Conservation (phyloP, 768 basidiomycete genomes). For the Saitozyma sp. region DNA sequence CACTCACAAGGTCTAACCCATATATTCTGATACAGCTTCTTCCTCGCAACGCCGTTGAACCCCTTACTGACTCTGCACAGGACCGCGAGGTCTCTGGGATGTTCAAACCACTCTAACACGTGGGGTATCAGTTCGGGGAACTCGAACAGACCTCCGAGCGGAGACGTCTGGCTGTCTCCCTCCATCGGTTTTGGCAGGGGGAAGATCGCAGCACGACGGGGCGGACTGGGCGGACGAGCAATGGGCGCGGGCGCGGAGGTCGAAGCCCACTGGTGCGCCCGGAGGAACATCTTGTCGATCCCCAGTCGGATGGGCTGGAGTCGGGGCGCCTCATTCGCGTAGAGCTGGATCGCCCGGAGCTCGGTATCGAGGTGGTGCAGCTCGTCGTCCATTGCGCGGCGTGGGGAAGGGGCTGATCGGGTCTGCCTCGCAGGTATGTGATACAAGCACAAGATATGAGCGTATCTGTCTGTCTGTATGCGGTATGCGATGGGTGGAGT, state of each 20-base stretch:
- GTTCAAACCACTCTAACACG: conserved; percentile 35
- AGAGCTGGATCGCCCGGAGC: conserved; percentile 30
- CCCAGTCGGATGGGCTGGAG: conserved; percentile 16
- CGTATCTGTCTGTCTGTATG: neutral
- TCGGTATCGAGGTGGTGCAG: conserved; percentile 24
- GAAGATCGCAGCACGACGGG: conserved; percentile 16
- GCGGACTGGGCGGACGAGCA: conserved; percentile 29
- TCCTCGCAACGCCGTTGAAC: conserved; percentile 28
- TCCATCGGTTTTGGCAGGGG: conserved; percentile 27
- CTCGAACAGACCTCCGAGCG: conserved; percentile 30
- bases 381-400: conserved; percentile 18
- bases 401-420: too few relatives aligned
- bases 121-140: conserved; percentile 38
- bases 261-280: conserved; percentile 29
- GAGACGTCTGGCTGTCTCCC: conserved; percentile 14
- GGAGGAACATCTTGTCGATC: conserved; percentile 39
- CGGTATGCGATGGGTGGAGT: conserved; percentile 9
- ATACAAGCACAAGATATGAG: neutral
- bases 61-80: conserved; percentile 28
- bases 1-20: conserved; percentile 44
- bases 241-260: conserved; percentile 10
- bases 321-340: conserved; percentile 21
- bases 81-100: conserved; percentile 33
- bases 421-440: neutral
- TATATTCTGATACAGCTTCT: conserved; percentile 33